Percentiles rank a stretch among this genome's conserved stretches.
These are phyloP conservation scores for Mortierella sp. DNA, from an alignment of 371 early-diverging fungal species.

Conservation along the genomic window DNA sequence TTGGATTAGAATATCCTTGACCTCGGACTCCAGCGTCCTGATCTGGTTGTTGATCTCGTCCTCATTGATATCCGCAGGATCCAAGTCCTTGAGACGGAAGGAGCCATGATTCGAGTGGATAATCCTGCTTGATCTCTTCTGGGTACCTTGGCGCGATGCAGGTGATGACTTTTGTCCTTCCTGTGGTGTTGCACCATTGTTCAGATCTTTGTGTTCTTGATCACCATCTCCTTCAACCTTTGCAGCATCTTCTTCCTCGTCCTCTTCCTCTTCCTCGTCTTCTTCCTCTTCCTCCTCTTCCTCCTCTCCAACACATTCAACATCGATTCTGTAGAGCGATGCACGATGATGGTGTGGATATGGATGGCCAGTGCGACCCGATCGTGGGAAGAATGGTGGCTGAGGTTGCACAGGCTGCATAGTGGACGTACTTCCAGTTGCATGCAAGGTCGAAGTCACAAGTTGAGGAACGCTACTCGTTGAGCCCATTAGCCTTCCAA, in stretches of 20 bases:
- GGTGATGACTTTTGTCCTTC: background rate
- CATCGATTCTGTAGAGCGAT: conserved; percentile 46
- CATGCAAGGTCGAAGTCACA: conserved; percentile 16
- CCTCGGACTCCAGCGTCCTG: conserved; percentile 47
- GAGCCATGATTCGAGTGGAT: conserved; percentile 18
- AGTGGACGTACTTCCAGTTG: conserved; percentile 22
- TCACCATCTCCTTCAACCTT: background rate
- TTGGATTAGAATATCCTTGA: conserved; percentile 36
- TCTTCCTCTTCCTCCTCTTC: conserved; percentile 46
- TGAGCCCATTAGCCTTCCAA: conserved; percentile 30
- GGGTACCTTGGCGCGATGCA: background rate
- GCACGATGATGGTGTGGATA: conserved; percentile 45
- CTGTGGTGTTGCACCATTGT: background rate
- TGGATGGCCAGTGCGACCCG: conserved; percentile 13
- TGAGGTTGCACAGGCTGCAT: conserved; percentile 4
- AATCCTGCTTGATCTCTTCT: background rate
- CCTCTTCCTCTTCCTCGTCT: conserved; percentile 11
- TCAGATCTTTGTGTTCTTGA: background rate
- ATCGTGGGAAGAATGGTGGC: conserved; percentile 19
- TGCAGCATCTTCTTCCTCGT: background rate
- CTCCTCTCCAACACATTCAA: conserved; percentile 48
- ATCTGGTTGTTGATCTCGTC: conserved; percentile 40
- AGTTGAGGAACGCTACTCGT: conserved; percentile 18
- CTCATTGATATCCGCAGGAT: conserved; percentile 33
- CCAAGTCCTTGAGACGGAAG: conserved; percentile 25